Conservation (phyloP, 1,284 basidiomycete genomes). For the Rhizopogon parksii region DNA sequence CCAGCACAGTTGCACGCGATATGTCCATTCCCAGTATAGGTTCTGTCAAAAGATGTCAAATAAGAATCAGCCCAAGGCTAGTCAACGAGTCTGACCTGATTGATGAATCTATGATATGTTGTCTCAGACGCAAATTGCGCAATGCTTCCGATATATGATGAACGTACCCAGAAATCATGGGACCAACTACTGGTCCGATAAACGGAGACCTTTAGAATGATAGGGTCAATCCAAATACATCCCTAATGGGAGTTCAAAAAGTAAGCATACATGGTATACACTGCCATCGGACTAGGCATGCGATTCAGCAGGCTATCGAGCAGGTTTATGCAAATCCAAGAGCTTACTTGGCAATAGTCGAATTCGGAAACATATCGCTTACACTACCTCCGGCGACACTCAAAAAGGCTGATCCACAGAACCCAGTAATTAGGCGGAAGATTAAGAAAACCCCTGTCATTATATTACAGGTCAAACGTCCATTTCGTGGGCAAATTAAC, state of each 20-base stretch:
- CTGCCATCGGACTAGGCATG: constrained; percentile 61
- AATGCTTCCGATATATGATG: not conserved
- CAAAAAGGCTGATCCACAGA: constrained; percentile 68
- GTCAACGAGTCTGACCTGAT: constrained; percentile 29
- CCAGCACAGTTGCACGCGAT: constrained; percentile 63
- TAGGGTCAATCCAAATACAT: not conserved
- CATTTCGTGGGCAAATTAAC: constrained; percentile 9
- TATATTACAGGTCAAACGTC: not conserved
- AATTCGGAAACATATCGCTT: constrained; percentile 65
- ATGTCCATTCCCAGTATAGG: constrained; percentile 74
- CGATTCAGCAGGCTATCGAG: constrained; percentile 1
- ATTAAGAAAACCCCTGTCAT: constrained; percentile 37
- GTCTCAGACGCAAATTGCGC: not conserved
- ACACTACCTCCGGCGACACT: constrained; percentile 78
- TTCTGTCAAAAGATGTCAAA: constrained; percentile 31
- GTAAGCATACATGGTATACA: constrained; percentile 47
- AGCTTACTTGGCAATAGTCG: constrained; percentile 58
- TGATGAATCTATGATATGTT: constrained; percentile 32
- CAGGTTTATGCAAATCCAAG: not conserved
- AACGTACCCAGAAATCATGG: constrained; percentile 51
- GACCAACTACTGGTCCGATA: constrained; percentile 67
- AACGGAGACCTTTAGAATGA: constrained; percentile 46
- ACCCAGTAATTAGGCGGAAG: constrained; percentile 48
- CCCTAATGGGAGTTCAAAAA: not conserved
- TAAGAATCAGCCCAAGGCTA: not conserved